Evolutionary conservation across 345 rosid genomes (phyloP).

Genomic region (Populus pruinosa): DNA sequence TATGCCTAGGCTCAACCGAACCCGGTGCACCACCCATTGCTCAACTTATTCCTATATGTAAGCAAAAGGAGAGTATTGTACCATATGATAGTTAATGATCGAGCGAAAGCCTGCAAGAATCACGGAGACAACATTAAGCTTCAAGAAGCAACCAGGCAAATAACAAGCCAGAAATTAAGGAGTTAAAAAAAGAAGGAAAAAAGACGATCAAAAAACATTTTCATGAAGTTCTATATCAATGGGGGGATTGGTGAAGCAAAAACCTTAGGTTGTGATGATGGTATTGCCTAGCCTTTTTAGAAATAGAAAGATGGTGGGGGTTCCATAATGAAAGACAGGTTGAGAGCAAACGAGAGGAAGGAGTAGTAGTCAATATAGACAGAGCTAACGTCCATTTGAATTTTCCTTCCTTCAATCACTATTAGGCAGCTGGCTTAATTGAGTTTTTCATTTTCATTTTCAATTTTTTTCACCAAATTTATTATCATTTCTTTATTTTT

Average conservation of each 20-base stretch:
- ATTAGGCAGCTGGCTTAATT: neutral
- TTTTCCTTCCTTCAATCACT: slow-evolving; percentile 25
- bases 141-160: neutral
- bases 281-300: neutral
- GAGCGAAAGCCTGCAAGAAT: neutral
- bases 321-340: neutral
- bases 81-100: slow-evolving; percentile 1
- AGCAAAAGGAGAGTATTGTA: neutral
- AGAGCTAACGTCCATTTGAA: slow-evolving; percentile 44
- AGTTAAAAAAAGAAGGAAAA: neutral
- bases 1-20: slow-evolving; percentile 37
- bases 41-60: slow-evolving; percentile 23
- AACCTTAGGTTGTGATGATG: neutral
- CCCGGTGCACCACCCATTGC: slow-evolving; percentile 35
- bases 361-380: slow-evolving; percentile 24
- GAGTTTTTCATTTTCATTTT: neutral
- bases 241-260: neutral
- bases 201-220: neutral
- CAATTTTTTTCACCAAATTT: slow-evolving; percentile 19
- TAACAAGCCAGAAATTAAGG: neutral
- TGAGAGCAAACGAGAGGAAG: slow-evolving; percentile 18
- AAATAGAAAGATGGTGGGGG: neutral
- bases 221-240: neutral
- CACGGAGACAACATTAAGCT: neutral
- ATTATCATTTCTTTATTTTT: neutral